Evolutionary conservation across 108 stramenopile genomes (phyloP).

Genomic region (Schizochytrium sp.): DNA sequence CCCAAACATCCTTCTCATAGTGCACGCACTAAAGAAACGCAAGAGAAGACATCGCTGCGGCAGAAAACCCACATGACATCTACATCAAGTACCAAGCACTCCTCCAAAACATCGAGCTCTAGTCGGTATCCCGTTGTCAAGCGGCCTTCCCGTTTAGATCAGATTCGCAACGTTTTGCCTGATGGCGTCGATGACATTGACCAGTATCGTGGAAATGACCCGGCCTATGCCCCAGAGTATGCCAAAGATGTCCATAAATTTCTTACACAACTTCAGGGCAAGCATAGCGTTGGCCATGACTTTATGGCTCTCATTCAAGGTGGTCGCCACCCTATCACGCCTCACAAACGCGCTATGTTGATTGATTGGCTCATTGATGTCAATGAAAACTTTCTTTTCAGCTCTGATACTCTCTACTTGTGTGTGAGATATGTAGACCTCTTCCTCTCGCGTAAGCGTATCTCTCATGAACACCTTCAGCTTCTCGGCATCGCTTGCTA

Average conservation of each 20-base stretch:
- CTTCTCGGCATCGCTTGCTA: slow-evolving; percentile 79
- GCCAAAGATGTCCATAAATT: slow-evolving; percentile 15
- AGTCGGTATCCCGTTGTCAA: too few relatives aligned
- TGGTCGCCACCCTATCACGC: slow-evolving; percentile 66
- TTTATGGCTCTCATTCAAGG: slow-evolving; percentile 4
- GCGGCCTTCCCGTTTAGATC: too few relatives aligned
- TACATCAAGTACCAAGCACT: too few relatives aligned
- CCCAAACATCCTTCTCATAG: too few relatives aligned
- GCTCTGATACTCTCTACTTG: slow-evolving; percentile 79
- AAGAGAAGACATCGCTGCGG: too few relatives aligned
- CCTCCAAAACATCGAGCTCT: too few relatives aligned
- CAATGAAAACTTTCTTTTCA: slow-evolving; percentile 81
- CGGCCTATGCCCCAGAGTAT: slow-evolving; percentile 8
- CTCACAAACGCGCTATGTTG: slow-evolving; percentile 84
- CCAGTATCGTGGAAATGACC: background rate
- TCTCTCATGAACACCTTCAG: slow-evolving; percentile 57
- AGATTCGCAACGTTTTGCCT: background rate
- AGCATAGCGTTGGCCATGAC: background rate
- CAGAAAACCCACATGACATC: too few relatives aligned
- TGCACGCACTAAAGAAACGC: too few relatives aligned
- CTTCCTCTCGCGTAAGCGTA: slow-evolving; percentile 74
- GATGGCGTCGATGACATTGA: slow-evolving; percentile 50
- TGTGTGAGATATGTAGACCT: slow-evolving; percentile 81
- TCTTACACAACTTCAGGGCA: background rate
- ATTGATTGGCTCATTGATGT: slow-evolving; percentile 92